Conservation (phyloP, 345 rosid species). For the Gossypium ekmanianum region DNA sequence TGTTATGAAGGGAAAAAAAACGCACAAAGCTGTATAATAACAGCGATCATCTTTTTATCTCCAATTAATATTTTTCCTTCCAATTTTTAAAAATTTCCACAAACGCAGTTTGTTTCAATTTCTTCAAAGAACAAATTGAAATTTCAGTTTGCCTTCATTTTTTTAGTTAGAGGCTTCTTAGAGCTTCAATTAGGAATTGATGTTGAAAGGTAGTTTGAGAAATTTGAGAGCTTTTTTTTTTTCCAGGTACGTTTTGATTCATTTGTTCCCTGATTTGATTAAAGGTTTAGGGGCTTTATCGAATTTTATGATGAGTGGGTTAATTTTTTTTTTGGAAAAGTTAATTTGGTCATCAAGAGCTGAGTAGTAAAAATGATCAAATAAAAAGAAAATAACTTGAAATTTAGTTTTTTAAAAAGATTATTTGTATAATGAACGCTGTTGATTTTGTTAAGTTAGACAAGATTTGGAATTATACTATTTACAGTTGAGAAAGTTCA, state of each 20-base stretch:
- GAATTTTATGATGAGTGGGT: background rate
- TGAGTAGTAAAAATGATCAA: background rate
- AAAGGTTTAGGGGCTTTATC: background rate
- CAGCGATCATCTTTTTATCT: constrained; percentile 13
- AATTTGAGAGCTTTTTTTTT: constrained; percentile 6
- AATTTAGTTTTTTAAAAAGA: background rate
- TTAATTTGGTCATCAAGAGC: background rate
- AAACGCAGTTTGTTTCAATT: background rate
- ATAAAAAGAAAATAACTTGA: constrained; percentile 3
- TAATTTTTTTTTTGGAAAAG: background rate
- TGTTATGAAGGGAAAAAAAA: background rate
- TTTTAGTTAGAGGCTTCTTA: background rate
- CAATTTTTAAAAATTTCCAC: background rate
- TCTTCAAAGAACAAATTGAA: background rate
- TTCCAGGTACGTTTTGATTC: constrained; percentile 19
- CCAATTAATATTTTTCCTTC: background rate
- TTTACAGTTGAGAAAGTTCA: background rate
- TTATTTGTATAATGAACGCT: background rate
- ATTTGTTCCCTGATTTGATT: background rate
- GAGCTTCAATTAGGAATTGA: constrained; percentile 9
- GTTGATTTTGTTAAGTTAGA: background rate
- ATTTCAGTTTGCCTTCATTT: constrained; percentile 1
- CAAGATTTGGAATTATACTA: background rate
- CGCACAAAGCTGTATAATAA: constrained; percentile 17
- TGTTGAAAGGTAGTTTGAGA: background rate